Evolutionary conservation across 257 asterid species (phyloP), one percentile per base, ranked within the genome.

Genomic region (Ballota nigra): DNA sequence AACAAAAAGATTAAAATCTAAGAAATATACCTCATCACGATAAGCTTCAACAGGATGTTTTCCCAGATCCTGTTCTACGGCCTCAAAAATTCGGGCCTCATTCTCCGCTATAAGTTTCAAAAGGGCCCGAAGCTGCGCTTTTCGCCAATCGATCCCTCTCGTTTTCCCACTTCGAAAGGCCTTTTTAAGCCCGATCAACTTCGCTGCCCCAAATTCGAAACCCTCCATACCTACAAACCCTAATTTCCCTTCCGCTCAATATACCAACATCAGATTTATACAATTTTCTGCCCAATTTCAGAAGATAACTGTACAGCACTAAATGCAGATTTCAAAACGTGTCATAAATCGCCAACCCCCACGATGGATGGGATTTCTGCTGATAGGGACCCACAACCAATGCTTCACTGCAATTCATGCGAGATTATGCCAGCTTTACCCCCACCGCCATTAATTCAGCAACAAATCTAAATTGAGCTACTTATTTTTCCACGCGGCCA

Each of bases 11-110:
- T 4, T 4, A n/a, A 41, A 6, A 6, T 20, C 22, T 24, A 13
- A 10, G 57, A 55, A 11, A 22, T 5, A 5, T 13, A 88, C 99
- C 90, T 94, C 99, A 73, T 94, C 99, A 6, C 98, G 91, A 59
- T 85, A 94, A 78, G 87, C 79, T 85, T 94, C 99, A 70, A 86
- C 92, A 0, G 92, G 88, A 68, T 89, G 96, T 71, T 91, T 94
- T 13, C 97, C 96, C 16, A 94, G 95, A 87, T 89, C 99, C 63
- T 73, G 88, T 11, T 67, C 33, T 19, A 94, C 87, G 12, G 97
- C 98, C 49, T 88, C 87, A 28, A 86, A 84, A 18, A 94, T 83
- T 51, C 64, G 79, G 16, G 78, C 79, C 72, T 94, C 96, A 3
- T 94, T 89, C 58, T 94, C 98, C 13, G 76, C 81, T 0, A 94